phyloP scores from a whole-genome alignment of 805 yeast genomes.

The Wickerhamomyces alni region DNA sequence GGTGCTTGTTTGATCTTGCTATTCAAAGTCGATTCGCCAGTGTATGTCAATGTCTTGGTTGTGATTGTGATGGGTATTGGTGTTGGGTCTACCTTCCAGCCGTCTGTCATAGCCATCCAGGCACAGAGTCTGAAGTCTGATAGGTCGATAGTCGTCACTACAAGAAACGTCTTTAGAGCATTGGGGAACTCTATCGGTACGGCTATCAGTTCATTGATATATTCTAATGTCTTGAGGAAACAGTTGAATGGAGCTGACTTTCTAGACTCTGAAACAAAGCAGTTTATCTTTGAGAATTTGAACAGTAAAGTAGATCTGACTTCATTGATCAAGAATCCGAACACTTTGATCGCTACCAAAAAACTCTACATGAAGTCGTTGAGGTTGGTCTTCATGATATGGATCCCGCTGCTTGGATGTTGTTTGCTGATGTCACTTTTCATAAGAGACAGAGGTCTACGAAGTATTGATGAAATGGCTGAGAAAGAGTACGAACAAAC shows the following conservation, averaged over 20 bases:
- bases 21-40: constrained; percentile 24
- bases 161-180: constrained; percentile 49
- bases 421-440: constrained; percentile 1
- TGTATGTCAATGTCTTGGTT: constrained; percentile 28
- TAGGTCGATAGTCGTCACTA: constrained; percentile 50
- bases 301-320: constrained; percentile 2
- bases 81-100: constrained; percentile 27
- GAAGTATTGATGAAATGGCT: not conserved
- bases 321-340: not conserved
- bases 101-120: constrained; percentile 41
- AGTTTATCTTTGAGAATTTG: constrained; percentile 1
- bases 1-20: constrained; percentile 33
- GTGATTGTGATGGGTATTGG: constrained; percentile 36
- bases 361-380: constrained; percentile 3
- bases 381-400: constrained; percentile 2
- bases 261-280: not conserved
- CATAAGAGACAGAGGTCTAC: not conserved
- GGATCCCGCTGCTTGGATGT: constrained; percentile 3
- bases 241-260: not conserved
- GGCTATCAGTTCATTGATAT: constrained; percentile 29
- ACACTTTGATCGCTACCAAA: not conserved
- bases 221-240: constrained; percentile 1
- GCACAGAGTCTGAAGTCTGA: constrained; percentile 46
- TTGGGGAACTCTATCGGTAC: constrained; percentile 58
- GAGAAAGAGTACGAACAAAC: not conserved